phyloP scores from a whole-genome alignment of 169 alveolate species.

The Amoebophrya sp. region DNA sequence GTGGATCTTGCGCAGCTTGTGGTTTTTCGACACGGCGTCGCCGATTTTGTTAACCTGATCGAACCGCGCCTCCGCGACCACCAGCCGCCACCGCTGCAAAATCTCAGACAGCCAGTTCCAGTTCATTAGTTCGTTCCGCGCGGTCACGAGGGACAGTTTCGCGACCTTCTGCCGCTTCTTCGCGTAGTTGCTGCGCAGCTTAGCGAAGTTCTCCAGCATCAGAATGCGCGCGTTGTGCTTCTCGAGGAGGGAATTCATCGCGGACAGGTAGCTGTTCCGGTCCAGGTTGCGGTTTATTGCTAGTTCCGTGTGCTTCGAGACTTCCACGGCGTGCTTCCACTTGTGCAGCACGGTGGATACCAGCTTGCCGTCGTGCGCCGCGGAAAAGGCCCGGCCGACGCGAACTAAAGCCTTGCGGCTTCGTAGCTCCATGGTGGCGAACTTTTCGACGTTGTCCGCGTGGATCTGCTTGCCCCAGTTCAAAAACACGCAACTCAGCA shows the following conservation, averaged over 20 bases:
- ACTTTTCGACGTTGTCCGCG: too few species aligned
- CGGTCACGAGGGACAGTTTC: background rate
- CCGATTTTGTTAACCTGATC: too few species aligned
- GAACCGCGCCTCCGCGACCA: too few species aligned
- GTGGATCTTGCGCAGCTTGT: background rate
- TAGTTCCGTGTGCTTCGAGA: background rate
- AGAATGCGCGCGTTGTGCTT: background rate
- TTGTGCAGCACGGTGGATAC: background rate
- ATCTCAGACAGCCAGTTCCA: too few species aligned
- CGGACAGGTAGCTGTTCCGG: background rate
- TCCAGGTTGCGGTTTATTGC: background rate
- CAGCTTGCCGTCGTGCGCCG: background rate
- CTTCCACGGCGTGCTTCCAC: background rate
- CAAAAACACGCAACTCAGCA: background rate
- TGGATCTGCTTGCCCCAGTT: background rate
- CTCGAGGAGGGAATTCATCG: background rate
- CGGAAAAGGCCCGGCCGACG: background rate
- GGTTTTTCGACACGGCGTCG: background rate
- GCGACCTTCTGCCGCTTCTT: background rate
- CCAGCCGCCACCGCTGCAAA: too few species aligned
- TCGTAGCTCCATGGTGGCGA: too few species aligned
- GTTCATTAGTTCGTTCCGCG: background rate
- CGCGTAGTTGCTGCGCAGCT: background rate
- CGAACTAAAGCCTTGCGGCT: background rate
- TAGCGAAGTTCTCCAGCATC: background rate